Evolutionary conservation across 2,329 filamentous ascomycete genomes (phyloP).

Genomic region (Xylaria arbuscula): DNA sequence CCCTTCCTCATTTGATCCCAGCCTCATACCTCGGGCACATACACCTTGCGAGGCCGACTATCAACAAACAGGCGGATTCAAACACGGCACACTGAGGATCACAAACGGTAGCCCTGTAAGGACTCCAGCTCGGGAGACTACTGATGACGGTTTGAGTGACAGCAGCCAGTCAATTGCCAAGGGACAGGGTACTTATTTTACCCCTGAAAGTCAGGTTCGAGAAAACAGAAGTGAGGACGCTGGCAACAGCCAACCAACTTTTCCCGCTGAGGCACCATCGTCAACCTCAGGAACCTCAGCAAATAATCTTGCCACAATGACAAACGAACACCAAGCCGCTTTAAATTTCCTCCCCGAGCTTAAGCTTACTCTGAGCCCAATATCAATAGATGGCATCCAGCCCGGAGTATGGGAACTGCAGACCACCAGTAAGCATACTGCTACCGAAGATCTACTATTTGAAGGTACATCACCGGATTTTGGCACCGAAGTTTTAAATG

Average conservation of each 20-base stretch:
- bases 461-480: conserved; percentile 53
- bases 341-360: conserved; percentile 43
- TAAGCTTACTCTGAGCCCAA: conserved; percentile 48
- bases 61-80: conserved; percentile 69
- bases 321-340: conserved; percentile 13
- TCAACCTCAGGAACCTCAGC: neutral
- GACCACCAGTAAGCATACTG: conserved; percentile 61
- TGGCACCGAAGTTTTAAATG: conserved; percentile 44
- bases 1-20: conserved; percentile 45
- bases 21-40: conserved; percentile 52
- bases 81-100: conserved; percentile 71
- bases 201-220: conserved; percentile 4
- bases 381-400: conserved; percentile 51
- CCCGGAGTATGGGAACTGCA: conserved; percentile 52
- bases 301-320: neutral
- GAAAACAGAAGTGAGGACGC: neutral
- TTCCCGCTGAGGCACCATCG: neutral
- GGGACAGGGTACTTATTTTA: conserved; percentile 35
- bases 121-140: conserved; percentile 51
- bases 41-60: conserved; percentile 69
- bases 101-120: conserved; percentile 68
- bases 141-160: conserved; percentile 19
- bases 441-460: conserved; percentile 61
- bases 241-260: conserved; percentile 5
- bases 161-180: conserved; percentile 7